Conservation (phyloP, 768 basidiomycete species). For the Pisolithus sp. region DNA sequence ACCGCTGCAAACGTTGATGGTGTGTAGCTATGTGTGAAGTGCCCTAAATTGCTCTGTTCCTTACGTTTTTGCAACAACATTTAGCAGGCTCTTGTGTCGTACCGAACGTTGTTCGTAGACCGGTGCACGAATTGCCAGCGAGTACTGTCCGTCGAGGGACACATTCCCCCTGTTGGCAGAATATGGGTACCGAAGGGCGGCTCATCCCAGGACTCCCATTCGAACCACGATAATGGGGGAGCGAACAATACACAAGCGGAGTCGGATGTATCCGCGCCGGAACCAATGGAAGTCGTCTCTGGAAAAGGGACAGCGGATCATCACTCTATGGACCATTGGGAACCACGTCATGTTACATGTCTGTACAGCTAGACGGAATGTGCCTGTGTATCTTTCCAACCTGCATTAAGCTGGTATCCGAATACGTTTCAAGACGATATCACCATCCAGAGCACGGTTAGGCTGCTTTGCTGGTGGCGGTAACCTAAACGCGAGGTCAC, state of each 20-base stretch:
- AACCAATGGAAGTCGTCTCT: not conserved
- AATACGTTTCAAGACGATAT: too few relatives aligned
- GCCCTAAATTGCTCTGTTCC: conserved; percentile 4
- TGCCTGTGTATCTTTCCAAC: not conserved
- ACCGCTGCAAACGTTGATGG: conserved; percentile 49
- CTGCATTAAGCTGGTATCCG: not conserved
- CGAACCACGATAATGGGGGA: not conserved
- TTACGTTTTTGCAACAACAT: not conserved
- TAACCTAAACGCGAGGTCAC: too few relatives aligned
- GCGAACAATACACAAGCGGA: not conserved
- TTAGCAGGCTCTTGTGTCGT: conserved; percentile 49
- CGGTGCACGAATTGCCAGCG: conserved; percentile 56
- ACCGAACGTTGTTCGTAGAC: conserved; percentile 55
- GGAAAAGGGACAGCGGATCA: conserved; percentile 2
- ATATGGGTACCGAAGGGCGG: conserved; percentile 35
- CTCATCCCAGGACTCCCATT: not conserved
- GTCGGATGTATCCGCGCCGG: not conserved
- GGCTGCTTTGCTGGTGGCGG: too few relatives aligned
- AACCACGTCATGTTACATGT: conserved; percentile 46
- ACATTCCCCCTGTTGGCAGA: conserved; percentile 66
- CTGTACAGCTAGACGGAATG: conserved; percentile 17
- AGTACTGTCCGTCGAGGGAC: conserved; percentile 62
- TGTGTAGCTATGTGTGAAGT: conserved; percentile 17
- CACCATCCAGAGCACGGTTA: too few relatives aligned
- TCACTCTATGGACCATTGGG: conserved; percentile 36